phyloP scores from a whole-genome alignment of 2,329 filamentous ascomycete genomes.

The Xylariaceae sp. region DNA sequence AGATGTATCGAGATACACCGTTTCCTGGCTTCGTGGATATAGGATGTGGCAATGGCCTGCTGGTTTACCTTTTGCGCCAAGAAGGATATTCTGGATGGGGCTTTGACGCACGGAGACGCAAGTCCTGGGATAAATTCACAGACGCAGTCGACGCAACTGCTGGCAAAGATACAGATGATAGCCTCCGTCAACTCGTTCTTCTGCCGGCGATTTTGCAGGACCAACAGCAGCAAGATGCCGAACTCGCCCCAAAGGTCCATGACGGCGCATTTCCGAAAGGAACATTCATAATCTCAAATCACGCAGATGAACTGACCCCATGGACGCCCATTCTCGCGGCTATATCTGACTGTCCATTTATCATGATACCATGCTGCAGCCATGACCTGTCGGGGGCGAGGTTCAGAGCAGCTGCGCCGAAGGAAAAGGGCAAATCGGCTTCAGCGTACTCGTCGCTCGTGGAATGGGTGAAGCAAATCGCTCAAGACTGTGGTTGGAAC shows the following conservation, averaged over 20 bases:
- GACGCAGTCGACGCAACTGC: constrained; percentile 12
- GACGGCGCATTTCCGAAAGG: constrained; percentile 62
- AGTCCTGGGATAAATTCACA: constrained; percentile 72
- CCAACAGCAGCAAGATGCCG: constrained; percentile 11
- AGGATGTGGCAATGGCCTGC: constrained; percentile 87
- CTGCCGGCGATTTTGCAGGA: constrained; percentile 40
- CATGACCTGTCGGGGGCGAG: constrained; percentile 72
- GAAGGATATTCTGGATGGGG: constrained; percentile 86
- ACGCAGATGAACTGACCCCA: constrained; percentile 90
- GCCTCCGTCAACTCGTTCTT: constrained; percentile 43
- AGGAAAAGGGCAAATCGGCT: constrained; percentile 43
- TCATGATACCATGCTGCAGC: constrained; percentile 93
- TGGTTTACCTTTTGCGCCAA: constrained; percentile 72
- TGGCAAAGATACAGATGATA: constrained; percentile 21
- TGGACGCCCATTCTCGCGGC: constrained; percentile 90
- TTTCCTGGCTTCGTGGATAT: constrained; percentile 95
- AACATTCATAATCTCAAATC: constrained; percentile 94
- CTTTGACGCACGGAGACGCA: constrained; percentile 81
- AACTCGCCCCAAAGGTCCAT: constrained; percentile 35
- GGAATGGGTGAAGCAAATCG: constrained; percentile 66
- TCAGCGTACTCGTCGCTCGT: constrained; percentile 83
- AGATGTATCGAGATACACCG: constrained; percentile 59
- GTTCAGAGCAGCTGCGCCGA: constrained; percentile 61
- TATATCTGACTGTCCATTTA: constrained; percentile 70
- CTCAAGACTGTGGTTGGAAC: constrained; percentile 64